Conservation (phyloP, 2,329 filamentous ascomycete species). For the Endoconidiophora polonica region DNA sequence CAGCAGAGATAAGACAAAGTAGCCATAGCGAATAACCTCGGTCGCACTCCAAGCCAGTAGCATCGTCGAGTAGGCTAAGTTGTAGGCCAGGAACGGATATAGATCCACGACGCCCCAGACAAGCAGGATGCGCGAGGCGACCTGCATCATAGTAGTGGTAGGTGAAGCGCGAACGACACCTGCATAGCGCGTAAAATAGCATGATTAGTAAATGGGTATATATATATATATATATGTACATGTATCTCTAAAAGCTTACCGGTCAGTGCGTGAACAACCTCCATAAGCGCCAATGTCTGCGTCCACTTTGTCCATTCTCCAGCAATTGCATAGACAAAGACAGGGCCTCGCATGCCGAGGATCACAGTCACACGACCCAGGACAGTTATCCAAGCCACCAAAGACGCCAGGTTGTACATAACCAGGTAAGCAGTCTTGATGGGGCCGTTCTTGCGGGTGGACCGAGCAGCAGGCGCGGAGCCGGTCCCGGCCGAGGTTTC, state of each 20-base stretch:
- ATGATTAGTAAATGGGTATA: background rate
- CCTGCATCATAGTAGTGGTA: slow-evolving; percentile 77
- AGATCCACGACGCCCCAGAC: slow-evolving; percentile 69
- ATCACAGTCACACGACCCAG: slow-evolving; percentile 48
- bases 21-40: slow-evolving; percentile 85
- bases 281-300: slow-evolving; percentile 68
- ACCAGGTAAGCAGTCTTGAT: slow-evolving; percentile 55
- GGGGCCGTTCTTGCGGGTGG: slow-evolving; percentile 13
- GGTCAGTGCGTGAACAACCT: slow-evolving; percentile 64
- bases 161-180: slow-evolving; percentile 75
- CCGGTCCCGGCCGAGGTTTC: slow-evolving; percentile 15
- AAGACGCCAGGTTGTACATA: slow-evolving; percentile 67
- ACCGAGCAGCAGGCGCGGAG: slow-evolving; percentile 12
- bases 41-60: slow-evolving; percentile 77
- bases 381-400: slow-evolving; percentile 62
- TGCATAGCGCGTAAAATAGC: slow-evolving; percentile 20
- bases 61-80: slow-evolving; percentile 56
- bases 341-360: slow-evolving; percentile 36
- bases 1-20: slow-evolving; percentile 62
- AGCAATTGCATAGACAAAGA: slow-evolving; percentile 41
- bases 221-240: background rate
- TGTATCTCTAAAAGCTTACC: slow-evolving; percentile 32
- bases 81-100: slow-evolving; percentile 50
- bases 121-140: slow-evolving; percentile 69
- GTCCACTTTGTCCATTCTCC: slow-evolving; percentile 59